Evolutionary conservation across 345 rosid genomes (phyloP), one percentile per base, ranked within the genome.

Genomic region (Capsella bursapastoris): DNA sequence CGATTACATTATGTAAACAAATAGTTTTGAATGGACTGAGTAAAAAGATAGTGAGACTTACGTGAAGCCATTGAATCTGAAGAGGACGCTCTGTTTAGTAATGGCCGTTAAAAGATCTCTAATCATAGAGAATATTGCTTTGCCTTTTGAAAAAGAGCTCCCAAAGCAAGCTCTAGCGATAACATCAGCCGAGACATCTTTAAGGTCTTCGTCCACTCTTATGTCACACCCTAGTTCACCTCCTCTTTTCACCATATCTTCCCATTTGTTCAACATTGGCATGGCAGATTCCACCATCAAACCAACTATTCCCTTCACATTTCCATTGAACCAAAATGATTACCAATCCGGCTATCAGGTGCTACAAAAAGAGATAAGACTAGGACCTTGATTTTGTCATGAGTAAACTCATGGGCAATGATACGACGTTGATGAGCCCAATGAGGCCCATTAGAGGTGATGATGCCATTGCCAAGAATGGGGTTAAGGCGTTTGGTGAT

Each of bases 331-430:
- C 3, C 10, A 28, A 12, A 12, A 28, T 12, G 2, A 22, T 22
- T 53, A 28, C 28, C 3, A 56, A 56, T 31, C 18, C 3, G 8
- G 0, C 48, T 44, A 44, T 5, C 6, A 3, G 43, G 12, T 38
- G 43, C 48, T 44, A 44, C 48, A 13, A 14, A 44, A 41, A 44
- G 14, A 41, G 4, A 44, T 28, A 4, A 28, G 10, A 16, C 6
- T 5, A 22, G 5, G 5, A 90, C 97, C 94, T 89, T 87, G 72
- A 86, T 86, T 77, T 86, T 87, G 64, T 89, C 91, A 64, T 84
- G 74, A 70, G 83, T 83, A 86, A 87, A 89, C 73, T 86, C 84
- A 6, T 92, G 90, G 2, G 87, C 86, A 9, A 89, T 79, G 22
- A 89, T 80, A 68, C 77, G 82, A 66, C 88, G 77, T 64, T 82